Base-by-base conservation (phyloP, 176 grass and related monocot species). In the Phragmites australis region DNA sequence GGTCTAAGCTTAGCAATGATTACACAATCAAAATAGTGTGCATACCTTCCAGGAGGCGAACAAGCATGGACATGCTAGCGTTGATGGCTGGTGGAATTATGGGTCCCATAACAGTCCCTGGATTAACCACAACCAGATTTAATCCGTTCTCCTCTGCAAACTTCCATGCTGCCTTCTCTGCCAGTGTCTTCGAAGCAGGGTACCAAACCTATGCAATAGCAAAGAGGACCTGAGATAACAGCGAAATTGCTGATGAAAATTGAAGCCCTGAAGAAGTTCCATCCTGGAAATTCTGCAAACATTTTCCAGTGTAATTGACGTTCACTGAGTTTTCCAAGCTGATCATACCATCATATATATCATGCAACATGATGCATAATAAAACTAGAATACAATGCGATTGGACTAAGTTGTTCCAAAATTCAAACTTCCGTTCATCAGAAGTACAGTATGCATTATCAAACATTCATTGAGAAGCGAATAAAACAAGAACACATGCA, bases 161-260 rank as follows among this genome's bases (percentile, higher is more conserved):
- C 75, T 89, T 88, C 88, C 96, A 98, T 71, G 92, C 90, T 0
- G 84, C 96, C 75, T 95, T 91, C 90, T 98, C 96, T 30, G 92
- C 96, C 60, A 99, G 30, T 14, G 96, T 70, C 76, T 99, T 99
- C 0, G 92, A 99, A 65, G 74, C 84, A 66, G 96, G 90, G 85
- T 99, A 99, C 96, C 96, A 99, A 39, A 99, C 39, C 96, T 94
- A 72, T 37, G 39, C 25, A 90, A 31, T 18, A 34, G 21, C 60
- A 76, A 12, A 79, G 19, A 34, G 22, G 19, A 6, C 4, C 26
- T 66, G 48, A 65, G 58, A 58, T 30, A 67, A 52, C 51, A 63
- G 39, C 1, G 13, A 25, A 31, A 29, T 54, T 23, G 12, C 37
- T 34, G 34, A 64, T 37, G 13, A n/a, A n/a, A n/a, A n/a, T n/a